Conservation (phyloP, 2,329 filamentous ascomycete genomes). For the Apiospora malaysiana region DNA sequence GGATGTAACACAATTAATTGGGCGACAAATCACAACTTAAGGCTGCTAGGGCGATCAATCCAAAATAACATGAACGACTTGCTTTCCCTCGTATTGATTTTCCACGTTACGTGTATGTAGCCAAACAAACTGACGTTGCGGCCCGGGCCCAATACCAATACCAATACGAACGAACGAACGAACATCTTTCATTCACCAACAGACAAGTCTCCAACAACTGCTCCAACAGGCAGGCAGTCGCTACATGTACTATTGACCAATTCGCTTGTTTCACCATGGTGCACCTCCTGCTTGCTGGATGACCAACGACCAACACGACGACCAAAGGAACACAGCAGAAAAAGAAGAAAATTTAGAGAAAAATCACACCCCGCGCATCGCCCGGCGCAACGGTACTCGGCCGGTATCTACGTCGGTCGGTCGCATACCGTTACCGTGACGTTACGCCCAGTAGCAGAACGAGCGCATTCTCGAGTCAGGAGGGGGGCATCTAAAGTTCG, state of each 20-base stretch:
- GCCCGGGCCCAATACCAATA: background rate
- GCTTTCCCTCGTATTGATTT: background rate
- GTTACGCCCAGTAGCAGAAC: background rate
- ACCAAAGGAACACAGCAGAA: background rate
- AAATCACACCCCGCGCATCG: too few species aligned
- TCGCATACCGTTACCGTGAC: slow-evolving; percentile 2
- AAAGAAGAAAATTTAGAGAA: background rate
- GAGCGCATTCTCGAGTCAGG: slow-evolving; percentile 18
- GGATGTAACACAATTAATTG: slow-evolving; percentile 17
- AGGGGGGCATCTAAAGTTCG: slow-evolving; percentile 4
- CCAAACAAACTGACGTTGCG: background rate
- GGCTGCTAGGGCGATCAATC: slow-evolving; percentile 13
- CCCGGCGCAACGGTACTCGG: background rate
- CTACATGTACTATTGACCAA: background rate
- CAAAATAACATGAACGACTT: slow-evolving; percentile 11
- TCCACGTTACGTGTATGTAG: background rate
- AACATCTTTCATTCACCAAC: background rate
- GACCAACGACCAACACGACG: background rate
- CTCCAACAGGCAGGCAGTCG: background rate
- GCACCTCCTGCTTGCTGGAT: slow-evolving; percentile 7
- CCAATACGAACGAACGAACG: too few species aligned
- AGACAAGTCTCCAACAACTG: background rate
- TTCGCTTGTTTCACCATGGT: slow-evolving; percentile 3
- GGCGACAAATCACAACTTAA: slow-evolving; percentile 1
- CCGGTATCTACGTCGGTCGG: background rate